A percentile compares a stretch with the other conserved stretches of the same genome.
Conservation (phyloP, 768 basidiomycete species). For the Pulveroboletus ravenelii region DNA sequence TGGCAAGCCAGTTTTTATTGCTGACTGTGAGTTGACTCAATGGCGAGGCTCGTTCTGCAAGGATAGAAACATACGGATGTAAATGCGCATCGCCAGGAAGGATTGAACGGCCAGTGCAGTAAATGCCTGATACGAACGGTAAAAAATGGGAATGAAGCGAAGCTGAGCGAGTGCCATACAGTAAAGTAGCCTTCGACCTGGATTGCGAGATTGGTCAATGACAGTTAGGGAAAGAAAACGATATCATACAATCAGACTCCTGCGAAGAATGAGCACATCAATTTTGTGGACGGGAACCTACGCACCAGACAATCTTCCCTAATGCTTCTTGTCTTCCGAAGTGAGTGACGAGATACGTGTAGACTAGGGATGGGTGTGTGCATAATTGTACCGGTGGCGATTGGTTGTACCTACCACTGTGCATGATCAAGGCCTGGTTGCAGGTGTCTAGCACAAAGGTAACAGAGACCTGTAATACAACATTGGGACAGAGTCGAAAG, state of each 20-base stretch:
- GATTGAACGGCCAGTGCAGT: conserved; percentile 56
- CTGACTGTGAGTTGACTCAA: conserved; percentile 37
- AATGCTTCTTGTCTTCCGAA: conserved; percentile 31
- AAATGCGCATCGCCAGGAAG: conserved; percentile 52
- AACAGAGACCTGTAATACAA: conserved; percentile 39
- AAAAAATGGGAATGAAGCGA: background rate
- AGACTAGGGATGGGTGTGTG: conserved; percentile 32
- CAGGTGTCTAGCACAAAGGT: conserved; percentile 52
- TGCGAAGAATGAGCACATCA: conserved; percentile 4
- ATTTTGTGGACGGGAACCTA: background rate
- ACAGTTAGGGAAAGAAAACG: background rate
- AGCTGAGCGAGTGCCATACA: conserved; percentile 18
- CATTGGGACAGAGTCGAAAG: background rate
- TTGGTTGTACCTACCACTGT: conserved; percentile 37
- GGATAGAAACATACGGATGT: conserved; percentile 36
- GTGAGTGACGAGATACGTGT: conserved; percentile 44
- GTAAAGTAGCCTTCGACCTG: conserved; percentile 55
- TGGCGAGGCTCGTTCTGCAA: background rate
- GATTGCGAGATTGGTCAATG: background rate
- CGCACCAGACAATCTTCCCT: conserved; percentile 42
- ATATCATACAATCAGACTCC: conserved; percentile 26
- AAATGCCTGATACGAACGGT: conserved; percentile 28
- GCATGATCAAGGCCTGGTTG: conserved; percentile 55
- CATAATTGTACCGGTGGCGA: no score
- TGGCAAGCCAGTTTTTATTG: conserved; percentile 43